Percentiles rank a stretch among this genome's conserved stretches.
phyloP scores from a whole-genome alignment of 805 yeast genomes.

The Deakozyma indianensis region DNA sequence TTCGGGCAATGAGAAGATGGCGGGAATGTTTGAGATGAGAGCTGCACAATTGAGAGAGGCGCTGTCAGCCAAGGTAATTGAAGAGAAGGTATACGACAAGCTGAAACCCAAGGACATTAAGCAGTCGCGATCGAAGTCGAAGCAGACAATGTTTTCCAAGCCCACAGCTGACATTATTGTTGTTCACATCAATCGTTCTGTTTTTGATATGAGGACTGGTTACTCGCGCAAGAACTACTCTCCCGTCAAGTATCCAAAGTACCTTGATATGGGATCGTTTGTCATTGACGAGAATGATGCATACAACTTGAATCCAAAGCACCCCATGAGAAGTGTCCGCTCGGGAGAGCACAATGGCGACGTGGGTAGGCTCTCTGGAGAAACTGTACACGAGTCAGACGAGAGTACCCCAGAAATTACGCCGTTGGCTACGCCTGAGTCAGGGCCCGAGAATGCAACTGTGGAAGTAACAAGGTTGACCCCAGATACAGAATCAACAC shows the following conservation, averaged over 20 bases:
- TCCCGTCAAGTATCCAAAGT: conserved; percentile 59
- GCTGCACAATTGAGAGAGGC: conserved; percentile 36
- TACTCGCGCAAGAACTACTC: conserved; percentile 75
- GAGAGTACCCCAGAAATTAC: not conserved
- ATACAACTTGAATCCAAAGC: conserved; percentile 67
- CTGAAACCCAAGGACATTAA: conserved; percentile 63
- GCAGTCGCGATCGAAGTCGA: conserved; percentile 64
- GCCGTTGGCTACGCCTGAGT: not conserved
- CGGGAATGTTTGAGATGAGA: conserved; percentile 27
- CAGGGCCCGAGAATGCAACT: too few species aligned
- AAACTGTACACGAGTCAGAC: not conserved
- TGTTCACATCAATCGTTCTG: conserved; percentile 85
- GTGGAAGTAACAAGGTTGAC: conserved; percentile 9
- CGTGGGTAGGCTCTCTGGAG: too few species aligned
- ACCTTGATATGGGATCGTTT: conserved; percentile 52
- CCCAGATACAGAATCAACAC: too few species aligned
- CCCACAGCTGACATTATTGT: conserved; percentile 57
- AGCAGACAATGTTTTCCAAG: conserved; percentile 64
- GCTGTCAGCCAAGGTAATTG: conserved; percentile 50
- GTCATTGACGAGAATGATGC: conserved; percentile 49
- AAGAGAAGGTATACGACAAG: conserved; percentile 63
- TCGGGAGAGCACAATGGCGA: conserved; percentile 35
- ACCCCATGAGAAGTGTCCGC: conserved; percentile 38
- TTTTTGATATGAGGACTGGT: conserved; percentile 77
- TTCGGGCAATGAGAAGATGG: conserved; percentile 1